phyloP scores from a whole-genome alignment of 2,329 filamentous ascomycete genomes.

The Botrytis deweyae region DNA sequence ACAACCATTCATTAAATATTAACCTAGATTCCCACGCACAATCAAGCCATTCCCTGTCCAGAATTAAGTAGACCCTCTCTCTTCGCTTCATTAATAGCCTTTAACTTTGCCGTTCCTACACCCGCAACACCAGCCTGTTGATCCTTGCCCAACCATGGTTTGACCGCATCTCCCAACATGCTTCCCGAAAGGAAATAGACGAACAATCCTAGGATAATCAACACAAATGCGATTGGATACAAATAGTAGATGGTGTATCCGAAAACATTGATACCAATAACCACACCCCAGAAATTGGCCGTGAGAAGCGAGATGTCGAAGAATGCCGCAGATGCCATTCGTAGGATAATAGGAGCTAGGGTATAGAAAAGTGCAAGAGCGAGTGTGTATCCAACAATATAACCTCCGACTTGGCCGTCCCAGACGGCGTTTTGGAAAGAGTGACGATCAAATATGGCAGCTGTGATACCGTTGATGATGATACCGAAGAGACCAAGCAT shows the following conservation, averaged over 20 bases:
- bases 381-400: conserved; percentile 86
- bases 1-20: neutral
- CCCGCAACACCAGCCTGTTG: conserved; percentile 81
- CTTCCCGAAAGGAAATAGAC: conserved; percentile 85
- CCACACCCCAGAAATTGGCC: conserved; percentile 94
- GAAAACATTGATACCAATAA: conserved; percentile 88
- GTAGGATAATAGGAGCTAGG: conserved; percentile 81
- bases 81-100: conserved; percentile 59
- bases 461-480: conserved; percentile 87
- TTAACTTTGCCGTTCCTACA: conserved; percentile 80
- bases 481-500: conserved; percentile 87
- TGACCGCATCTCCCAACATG: conserved; percentile 81
- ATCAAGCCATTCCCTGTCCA: conserved; percentile 15
- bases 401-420: conserved; percentile 70
- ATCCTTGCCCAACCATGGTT: conserved; percentile 89
- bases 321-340: conserved; percentile 87
- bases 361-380: conserved; percentile 83
- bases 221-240: conserved; percentile 93
- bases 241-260: conserved; percentile 77
- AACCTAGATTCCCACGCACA: neutral
- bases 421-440: conserved; percentile 66
- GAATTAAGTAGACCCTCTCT: conserved; percentile 31
- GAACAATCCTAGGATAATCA: conserved; percentile 82
- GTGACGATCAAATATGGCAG: conserved; percentile 83
- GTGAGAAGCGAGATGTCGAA: conserved; percentile 95